Conservation (phyloP, 2,329 filamentous ascomycete genomes). For the Atkinsonella texensis region DNA sequence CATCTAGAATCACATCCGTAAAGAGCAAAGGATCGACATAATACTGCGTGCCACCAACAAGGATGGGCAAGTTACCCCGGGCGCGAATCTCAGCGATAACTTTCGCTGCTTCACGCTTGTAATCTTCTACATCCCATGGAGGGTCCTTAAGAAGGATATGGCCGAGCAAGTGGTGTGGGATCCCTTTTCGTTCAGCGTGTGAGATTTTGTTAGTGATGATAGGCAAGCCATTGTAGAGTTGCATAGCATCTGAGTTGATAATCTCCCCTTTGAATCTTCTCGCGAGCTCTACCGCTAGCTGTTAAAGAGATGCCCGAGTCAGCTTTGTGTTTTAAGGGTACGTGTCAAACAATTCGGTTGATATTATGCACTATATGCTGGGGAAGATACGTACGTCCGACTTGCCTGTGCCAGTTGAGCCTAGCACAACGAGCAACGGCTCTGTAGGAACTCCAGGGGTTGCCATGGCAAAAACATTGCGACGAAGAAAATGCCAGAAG, state of each 20-base stretch:
- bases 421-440: conserved; percentile 71
- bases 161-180: conserved; percentile 82
- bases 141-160: conserved; percentile 63
- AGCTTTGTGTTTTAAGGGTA: not conserved
- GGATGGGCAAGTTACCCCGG: conserved; percentile 70
- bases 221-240: conserved; percentile 83
- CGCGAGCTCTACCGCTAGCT: conserved; percentile 87
- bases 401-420: conserved; percentile 87
- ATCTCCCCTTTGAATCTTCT: conserved; percentile 78
- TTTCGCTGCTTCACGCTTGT: conserved; percentile 55
- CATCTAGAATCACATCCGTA: conserved; percentile 42
- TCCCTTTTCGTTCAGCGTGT: conserved; percentile 56
- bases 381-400: conserved; percentile 53
- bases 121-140: conserved; percentile 73
- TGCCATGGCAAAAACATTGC: conserved; percentile 29
- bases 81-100: conserved; percentile 67
- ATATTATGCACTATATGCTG: not conserved
- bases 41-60: conserved; percentile 93
- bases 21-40: conserved; percentile 87
- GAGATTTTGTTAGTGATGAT: conserved; percentile 94
- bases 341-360: not conserved
- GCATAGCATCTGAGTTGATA: conserved; percentile 97
- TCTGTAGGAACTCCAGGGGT: conserved; percentile 26
- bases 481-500: conserved; percentile 14
- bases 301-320: not conserved